Base-by-base conservation (phyloP, 2,329 filamentous ascomycete species). In the Pyrenophora tritici-repentis region DNA sequence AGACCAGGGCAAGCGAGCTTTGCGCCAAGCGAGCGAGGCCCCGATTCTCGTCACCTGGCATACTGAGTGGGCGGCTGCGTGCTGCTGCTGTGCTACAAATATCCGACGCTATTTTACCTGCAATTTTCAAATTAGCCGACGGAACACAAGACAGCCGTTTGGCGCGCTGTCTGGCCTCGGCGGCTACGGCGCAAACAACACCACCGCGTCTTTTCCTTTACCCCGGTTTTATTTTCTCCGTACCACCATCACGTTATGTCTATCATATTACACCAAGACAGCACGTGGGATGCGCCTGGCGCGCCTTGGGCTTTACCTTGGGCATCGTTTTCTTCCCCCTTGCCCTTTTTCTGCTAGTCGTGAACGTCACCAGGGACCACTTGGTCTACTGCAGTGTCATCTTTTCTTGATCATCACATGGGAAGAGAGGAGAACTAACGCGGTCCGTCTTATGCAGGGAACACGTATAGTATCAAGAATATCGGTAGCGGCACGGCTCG, bases 391-490 rank as follows among this genome's bases (percentile, higher is more conserved):
- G 26, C 24, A 26, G 9, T 20, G 31, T 17, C 20, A 34, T 43
- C 18, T 29, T 29, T 29, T 12, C 16, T 22, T 29, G 34, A 26
- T 8, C 17, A 40, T 38, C 44, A 48, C 48, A 57, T 36, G 58
- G 32, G 18, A 29, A 3, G 9, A 29, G n/a, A 12, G 3, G 9
- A 10, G 16, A 54, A 55, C 43, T 51, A 51, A 58, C 20, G 33
- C 48, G 31, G 33, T 6, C 37, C 10, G 26, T 35, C 22, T 35
- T 35, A 43, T 43, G 16, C 38, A 97, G 93, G 93, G 43, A 97
- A 97, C 70, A 89, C 91, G 64, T 99, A 99, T 75, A 89, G 88
- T 68, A 96, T 99, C 65, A 81, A 82, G 47, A 99, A 97, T 73
- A 86, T 90, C 49, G 86, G 86, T 65, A 81, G 87, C 56, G 79